phyloP scores from a whole-genome alignment of 208 protist species.

The Novymonas esmeraldas region DNA sequence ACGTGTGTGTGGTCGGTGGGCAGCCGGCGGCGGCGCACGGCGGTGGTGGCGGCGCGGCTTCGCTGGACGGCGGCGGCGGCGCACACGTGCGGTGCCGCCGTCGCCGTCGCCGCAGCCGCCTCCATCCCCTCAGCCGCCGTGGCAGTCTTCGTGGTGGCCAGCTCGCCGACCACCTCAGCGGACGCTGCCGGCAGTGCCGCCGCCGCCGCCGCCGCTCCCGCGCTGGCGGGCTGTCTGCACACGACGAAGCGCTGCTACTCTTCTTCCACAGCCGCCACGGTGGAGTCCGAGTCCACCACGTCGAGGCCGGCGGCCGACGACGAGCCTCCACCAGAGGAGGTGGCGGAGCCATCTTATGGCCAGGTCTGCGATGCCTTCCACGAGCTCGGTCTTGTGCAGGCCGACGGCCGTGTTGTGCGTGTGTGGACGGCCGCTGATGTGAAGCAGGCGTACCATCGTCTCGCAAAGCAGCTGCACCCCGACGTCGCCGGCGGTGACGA shows the following conservation, averaged over 20 bases:
- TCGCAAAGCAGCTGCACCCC: constrained; percentile 45
- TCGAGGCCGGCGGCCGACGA: neutral
- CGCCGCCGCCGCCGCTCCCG: neutral
- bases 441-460: constrained; percentile 41
- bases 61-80: neutral
- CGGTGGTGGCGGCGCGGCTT: neutral
- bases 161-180: neutral
- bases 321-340: neutral
- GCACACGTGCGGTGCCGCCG: neutral
- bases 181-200: neutral
- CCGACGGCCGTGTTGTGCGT: constrained; percentile 16
- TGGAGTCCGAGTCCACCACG: neutral
- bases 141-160: neutral
- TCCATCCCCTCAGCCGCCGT: neutral
- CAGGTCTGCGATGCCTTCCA: constrained; percentile 26
- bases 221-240: neutral
- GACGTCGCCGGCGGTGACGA: constrained; percentile 40
- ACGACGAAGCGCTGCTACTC: constrained; percentile 12
- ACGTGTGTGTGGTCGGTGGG: neutral
- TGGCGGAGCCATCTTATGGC: constrained; percentile 11
- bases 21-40: neutral
- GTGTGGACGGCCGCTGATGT: constrained; percentile 34
- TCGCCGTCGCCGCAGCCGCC: neutral
- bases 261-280: neutral
- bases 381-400: constrained; percentile 20